A percentile compares a stretch with the other conserved stretches of the same genome.
These are phyloP conservation scores for Colletotrichum chrysophilum DNA, from an alignment of 2,329 filamentous ascomycete species.

Conservation along the genomic window DNA sequence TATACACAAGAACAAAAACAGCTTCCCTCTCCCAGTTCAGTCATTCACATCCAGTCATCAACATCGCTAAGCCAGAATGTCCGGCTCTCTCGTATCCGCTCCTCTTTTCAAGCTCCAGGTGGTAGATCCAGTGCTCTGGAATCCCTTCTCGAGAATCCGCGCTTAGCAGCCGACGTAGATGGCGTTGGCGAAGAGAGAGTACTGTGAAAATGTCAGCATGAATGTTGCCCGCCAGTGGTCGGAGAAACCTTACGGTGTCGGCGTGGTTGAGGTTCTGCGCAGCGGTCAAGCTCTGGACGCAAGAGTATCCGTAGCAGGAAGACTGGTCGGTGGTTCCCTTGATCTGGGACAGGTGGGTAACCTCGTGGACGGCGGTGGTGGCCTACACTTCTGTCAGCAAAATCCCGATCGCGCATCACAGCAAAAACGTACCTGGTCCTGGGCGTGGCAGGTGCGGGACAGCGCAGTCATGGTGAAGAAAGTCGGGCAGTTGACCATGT, in stretches of 20 bases:
- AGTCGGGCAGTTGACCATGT: slow-evolving; percentile 66
- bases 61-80: background rate
- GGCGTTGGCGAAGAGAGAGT: slow-evolving; percentile 23
- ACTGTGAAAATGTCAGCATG: background rate
- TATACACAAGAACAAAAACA: background rate
- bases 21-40: background rate
- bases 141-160: background rate
- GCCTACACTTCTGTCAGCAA: background rate
- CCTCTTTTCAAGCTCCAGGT: background rate
- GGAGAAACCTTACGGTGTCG: slow-evolving; percentile 47
- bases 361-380: slow-evolving; percentile 69
- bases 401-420: too few species aligned
- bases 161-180: slow-evolving; percentile 44
- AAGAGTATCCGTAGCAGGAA: slow-evolving; percentile 58
- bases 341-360: slow-evolving; percentile 63
- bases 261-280: slow-evolving; percentile 65
- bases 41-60: background rate
- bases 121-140: accelerated
- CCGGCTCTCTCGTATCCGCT: background rate
- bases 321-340: slow-evolving; percentile 65
- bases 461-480: slow-evolving; percentile 63
- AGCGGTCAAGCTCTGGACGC: slow-evolving; percentile 52
- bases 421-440: slow-evolving; percentile 67
- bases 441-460: slow-evolving; percentile 59
- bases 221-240: background rate